A percentile compares a stretch with the other conserved stretches of the same genome.
phyloP scores from a whole-genome alignment of 2,329 filamentous ascomycete species.

The Stachybotrys elegans region DNA sequence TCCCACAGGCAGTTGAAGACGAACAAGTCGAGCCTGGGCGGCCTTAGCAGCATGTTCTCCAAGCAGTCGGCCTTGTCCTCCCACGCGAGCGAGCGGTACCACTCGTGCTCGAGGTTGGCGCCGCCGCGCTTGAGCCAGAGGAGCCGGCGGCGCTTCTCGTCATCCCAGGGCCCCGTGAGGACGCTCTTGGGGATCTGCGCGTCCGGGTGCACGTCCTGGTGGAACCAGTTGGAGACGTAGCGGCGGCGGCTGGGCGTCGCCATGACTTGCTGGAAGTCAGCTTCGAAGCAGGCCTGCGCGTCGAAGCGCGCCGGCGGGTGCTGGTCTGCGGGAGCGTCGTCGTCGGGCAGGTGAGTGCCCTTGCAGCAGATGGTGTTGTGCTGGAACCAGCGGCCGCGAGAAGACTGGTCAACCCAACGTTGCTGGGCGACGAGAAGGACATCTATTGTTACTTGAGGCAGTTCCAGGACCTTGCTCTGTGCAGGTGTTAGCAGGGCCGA shows the following conservation, averaged over 20 bases:
- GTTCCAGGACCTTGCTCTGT: conserved; percentile 38
- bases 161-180: conserved; percentile 36
- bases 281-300: conserved; percentile 29
- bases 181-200: conserved; percentile 34
- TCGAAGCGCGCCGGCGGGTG: conserved; percentile 28
- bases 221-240: conserved; percentile 14
- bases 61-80: conserved; percentile 33
- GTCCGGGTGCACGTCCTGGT: conserved; percentile 31
- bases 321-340: conserved; percentile 17
- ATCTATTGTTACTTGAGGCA: conserved; percentile 38
- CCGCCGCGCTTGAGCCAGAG: conserved; percentile 42
- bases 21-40: conserved; percentile 20
- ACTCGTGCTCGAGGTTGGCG: conserved; percentile 20
- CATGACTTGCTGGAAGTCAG: conserved; percentile 24
- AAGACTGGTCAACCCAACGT: conserved; percentile 37
- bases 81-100: conserved; percentile 28
- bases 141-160: conserved; percentile 32
- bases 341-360: too few species aligned
- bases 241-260: conserved; percentile 16
- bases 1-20: conserved; percentile 24
- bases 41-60: conserved; percentile 26
- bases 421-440: conserved; percentile 44
- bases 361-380: conserved; percentile 24
- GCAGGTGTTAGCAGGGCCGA: conserved; percentile 5
- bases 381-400: conserved; percentile 25